Base-by-base conservation (phyloP, 305 asterid species). In the Fraxinus paxiana region DNA sequence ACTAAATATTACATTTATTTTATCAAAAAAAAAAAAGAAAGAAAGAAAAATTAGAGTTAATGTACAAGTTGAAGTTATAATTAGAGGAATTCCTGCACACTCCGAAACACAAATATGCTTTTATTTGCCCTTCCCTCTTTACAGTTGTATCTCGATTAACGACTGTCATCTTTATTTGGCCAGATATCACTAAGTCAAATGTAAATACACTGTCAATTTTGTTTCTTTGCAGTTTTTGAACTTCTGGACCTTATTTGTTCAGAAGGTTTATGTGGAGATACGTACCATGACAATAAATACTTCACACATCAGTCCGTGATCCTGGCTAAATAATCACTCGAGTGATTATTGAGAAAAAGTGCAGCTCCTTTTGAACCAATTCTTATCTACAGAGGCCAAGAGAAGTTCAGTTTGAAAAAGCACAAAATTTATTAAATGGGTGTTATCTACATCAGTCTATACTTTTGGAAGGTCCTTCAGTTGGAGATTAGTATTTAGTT, bases 121-220 rank as follows among this genome's bases (percentile, higher is more conserved):
- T 63, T 24, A 22, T 8, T 8, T 24, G 71, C 34, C 34, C 26
- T 63, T 61, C 71, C 33, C n/a, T 10, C 71, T 22, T 2, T 20
- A 7, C 33, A 22, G 71, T 61, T 2, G 71, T 9, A 61, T 9
- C 22, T 17, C 4, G 31, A 20, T 59, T 59, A 18, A 59, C 12
- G 69, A 22, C 15, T 22, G 34, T 61, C 71, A 8, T 22, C 82
- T 80, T 80, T 22, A 24, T 82, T 80, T 77, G 56, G 54, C 73
- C 76, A 41, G 51, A 63, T 77, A 70, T 70, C 33, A 65, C 38
- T 63, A 78, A 72, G 75, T 56, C 83, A 34, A 46, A 75, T 65
- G 38, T 79, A 46, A 51, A 77, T 79, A 79, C 78, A 38, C 86
- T 77, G 83, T 7, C 34, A 80, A 72, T 69, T 77, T 28, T 73